phyloP scores from a whole-genome alignment of 1,139 yeast species.

The Suhomyces terraborum region DNA sequence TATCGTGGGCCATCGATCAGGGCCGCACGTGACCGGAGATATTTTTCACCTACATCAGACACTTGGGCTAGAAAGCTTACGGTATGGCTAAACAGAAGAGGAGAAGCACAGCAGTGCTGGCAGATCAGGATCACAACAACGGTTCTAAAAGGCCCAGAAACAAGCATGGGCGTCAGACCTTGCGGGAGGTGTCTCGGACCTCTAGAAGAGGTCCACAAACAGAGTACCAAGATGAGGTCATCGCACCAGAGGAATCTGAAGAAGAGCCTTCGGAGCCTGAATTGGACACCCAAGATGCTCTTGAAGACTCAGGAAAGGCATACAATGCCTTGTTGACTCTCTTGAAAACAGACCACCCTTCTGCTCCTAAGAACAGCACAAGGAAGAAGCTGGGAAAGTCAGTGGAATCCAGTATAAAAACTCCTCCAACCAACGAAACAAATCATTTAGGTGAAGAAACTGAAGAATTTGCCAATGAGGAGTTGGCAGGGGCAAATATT shows the following conservation, averaged over 20 bases:
- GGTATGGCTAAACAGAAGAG: conserved; percentile 16
- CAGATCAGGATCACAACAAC: neutral
- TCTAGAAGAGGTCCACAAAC: conserved; percentile 36
- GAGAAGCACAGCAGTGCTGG: conserved; percentile 8
- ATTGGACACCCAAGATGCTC: conserved; percentile 21
- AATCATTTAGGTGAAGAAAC: neutral
- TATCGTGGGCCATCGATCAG: no score
- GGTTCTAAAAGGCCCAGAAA: conserved; percentile 18
- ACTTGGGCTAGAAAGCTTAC: neutral
- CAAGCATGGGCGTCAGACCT: conserved; percentile 60
- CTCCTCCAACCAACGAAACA: neutral
- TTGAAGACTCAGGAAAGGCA: conserved; percentile 48
- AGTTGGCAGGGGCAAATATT: conserved; percentile 22
- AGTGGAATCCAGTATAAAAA: no score
- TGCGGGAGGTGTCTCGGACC: conserved; percentile 61
- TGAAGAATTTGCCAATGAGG: conserved; percentile 37
- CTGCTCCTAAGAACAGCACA: conserved; percentile 17
- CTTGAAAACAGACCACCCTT: conserved; percentile 54
- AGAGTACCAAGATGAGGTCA: neutral
- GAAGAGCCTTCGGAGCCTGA: no score
- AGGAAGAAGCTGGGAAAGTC: no score
- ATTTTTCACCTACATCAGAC: conserved; percentile 1
- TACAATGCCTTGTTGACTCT: conserved; percentile 77
- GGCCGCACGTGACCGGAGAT: conserved; percentile 3
- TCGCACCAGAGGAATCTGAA: conserved; percentile 15